These are phyloP conservation scores for Hemileia vastatrix DNA, from an alignment of 1,284 basidiomycete species.

Conservation along the genomic window DNA sequence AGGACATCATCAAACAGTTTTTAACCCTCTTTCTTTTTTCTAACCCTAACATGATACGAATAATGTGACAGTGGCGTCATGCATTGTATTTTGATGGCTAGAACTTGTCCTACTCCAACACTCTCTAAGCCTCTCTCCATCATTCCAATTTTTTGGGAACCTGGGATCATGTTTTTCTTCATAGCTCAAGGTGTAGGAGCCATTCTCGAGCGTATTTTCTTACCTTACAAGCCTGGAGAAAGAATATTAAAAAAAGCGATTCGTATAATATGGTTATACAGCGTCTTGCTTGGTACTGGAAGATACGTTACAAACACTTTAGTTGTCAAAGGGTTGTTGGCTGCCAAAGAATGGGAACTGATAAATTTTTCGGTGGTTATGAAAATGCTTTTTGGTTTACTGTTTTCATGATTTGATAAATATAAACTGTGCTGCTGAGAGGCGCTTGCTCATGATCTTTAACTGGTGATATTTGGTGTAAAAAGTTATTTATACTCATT, in stretches of 20 bases:
- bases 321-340: slow-evolving; percentile 5
- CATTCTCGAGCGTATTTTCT: slow-evolving; percentile 4
- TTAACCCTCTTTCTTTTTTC: neutral
- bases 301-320: slow-evolving; percentile 13
- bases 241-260: slow-evolving; percentile 1
- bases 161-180: slow-evolving; percentile 20
- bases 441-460: too few species aligned
- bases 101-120: slow-evolving; percentile 14
- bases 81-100: slow-evolving; percentile 11
- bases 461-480: too few species aligned
- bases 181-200: slow-evolving; percentile 15
- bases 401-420: too few species aligned
- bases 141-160: slow-evolving; percentile 17
- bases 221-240: neutral
- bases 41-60: neutral
- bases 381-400: slow-evolving; percentile 8
- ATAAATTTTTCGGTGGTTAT: neutral
- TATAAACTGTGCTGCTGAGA: too few species aligned
- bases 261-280: neutral
- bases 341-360: slow-evolving; percentile 7
- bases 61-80: slow-evolving; percentile 9
- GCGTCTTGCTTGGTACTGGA: slow-evolving; percentile 4
- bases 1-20: neutral
- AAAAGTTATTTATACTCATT: too few species aligned
- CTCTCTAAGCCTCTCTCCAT: slow-evolving; percentile 2